Percentiles rank a stretch among this genome's conserved stretches.
Evolutionary conservation across 2,329 filamentous ascomycete species (phyloP).

Genomic region (Colletotrichum cereale): DNA sequence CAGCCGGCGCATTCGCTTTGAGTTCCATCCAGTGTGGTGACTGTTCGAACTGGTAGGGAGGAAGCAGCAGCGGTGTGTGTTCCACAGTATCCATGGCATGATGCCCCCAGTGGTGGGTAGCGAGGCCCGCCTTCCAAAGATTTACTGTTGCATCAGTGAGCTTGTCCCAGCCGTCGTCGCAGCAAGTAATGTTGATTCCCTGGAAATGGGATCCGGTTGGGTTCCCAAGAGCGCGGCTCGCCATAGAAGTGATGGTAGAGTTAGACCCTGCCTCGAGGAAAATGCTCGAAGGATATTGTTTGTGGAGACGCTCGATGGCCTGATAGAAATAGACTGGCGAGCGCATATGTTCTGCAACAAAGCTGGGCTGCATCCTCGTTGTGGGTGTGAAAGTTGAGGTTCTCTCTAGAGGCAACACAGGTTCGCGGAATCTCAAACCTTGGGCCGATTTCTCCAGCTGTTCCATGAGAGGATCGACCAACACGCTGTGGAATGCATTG

Average conservation of each 20-base stretch:
- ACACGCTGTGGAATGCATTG: slow-evolving; percentile 60
- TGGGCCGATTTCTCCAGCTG: slow-evolving; percentile 45
- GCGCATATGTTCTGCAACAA: slow-evolving; percentile 54
- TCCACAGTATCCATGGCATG: slow-evolving; percentile 43
- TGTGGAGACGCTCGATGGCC: slow-evolving; percentile 54
- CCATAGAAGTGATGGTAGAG: slow-evolving; percentile 52
- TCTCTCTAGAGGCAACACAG: slow-evolving; percentile 4
- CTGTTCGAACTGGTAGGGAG: slow-evolving; percentile 59
- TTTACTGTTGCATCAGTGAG: neutral
- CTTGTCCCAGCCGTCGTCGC: neutral
- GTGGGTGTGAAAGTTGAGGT: neutral
- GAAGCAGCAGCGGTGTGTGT: slow-evolving; percentile 47
- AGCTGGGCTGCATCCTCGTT: slow-evolving; percentile 18
- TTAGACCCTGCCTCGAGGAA: slow-evolving; percentile 59
- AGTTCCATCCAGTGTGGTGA: slow-evolving; percentile 54
- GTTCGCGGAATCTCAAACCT: neutral
- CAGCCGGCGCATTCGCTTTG: slow-evolving; percentile 46
- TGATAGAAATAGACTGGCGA: slow-evolving; percentile 59
- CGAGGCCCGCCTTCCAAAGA: neutral
- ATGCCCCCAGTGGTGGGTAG: neutral
- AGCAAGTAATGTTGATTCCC: neutral
- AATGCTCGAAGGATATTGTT: slow-evolving; percentile 45
- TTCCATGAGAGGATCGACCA: slow-evolving; percentile 53
- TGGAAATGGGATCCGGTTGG: neutral
- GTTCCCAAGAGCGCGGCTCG: slow-evolving; percentile 43